Conservation (phyloP, 2,329 filamentous ascomycete genomes). For the Phoma sp. region DNA sequence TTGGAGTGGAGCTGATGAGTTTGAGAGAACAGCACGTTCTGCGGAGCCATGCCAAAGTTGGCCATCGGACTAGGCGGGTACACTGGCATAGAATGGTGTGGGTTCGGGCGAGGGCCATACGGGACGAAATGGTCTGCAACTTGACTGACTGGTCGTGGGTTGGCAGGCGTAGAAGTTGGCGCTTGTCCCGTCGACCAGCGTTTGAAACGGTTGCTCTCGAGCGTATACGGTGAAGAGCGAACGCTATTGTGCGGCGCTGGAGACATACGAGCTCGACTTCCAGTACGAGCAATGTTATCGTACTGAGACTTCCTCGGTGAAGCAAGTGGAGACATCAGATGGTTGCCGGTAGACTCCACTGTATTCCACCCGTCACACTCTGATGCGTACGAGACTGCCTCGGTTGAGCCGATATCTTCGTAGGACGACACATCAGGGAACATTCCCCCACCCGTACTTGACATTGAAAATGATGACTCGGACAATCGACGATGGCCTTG, state of each 20-base stretch:
- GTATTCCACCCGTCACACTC: slow-evolving; percentile 70
- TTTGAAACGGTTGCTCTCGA: slow-evolving; percentile 71
- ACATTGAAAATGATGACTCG: slow-evolving; percentile 76
- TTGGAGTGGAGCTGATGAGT: slow-evolving; percentile 61
- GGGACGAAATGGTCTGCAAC: slow-evolving; percentile 68
- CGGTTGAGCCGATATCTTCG: slow-evolving; percentile 73
- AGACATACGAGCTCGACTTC: slow-evolving; percentile 72
- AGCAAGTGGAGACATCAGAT: slow-evolving; percentile 72
- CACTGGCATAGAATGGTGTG: slow-evolving; percentile 48
- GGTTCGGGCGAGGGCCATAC: slow-evolving; percentile 63
- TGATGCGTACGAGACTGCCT: slow-evolving; percentile 66
- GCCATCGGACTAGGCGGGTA: slow-evolving; percentile 43
- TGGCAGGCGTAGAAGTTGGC: slow-evolving; percentile 65
- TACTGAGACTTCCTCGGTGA: slow-evolving; percentile 71
- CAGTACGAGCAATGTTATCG: slow-evolving; percentile 54
- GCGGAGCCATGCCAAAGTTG: slow-evolving; percentile 39
- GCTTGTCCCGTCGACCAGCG: slow-evolving; percentile 74
- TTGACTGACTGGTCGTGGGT: slow-evolving; percentile 60
- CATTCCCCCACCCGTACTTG: slow-evolving; percentile 60
- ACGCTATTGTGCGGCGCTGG: slow-evolving; percentile 72
- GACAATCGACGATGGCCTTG: slow-evolving; percentile 68
- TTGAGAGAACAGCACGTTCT: slow-evolving; percentile 48
- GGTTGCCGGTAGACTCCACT: slow-evolving; percentile 68
- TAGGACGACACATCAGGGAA: slow-evolving; percentile 73
- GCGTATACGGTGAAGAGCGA: slow-evolving; percentile 72